Evolutionary conservation across 352 stramenopile genomes (phyloP), one percentile per base, ranked within the genome.

Genomic region (Pythium graminicola): DNA sequence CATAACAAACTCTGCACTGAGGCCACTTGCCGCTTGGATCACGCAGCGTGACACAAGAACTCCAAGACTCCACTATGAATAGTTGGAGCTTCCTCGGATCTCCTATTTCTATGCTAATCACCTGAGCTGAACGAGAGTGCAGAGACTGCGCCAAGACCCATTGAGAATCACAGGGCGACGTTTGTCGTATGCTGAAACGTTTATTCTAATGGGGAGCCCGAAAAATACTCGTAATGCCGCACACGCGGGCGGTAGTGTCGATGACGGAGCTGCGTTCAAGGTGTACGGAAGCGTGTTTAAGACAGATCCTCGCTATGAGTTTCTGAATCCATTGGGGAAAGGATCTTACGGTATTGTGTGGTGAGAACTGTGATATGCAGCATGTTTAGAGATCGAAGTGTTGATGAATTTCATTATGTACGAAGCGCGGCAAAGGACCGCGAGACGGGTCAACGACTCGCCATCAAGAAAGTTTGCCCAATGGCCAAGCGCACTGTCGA

Each of bases 291-390:
- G 73, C 22, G 48, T 88, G 10, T 95, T 95, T 62, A 83, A 89
- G 55, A 73, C 89, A 16, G 80, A 89, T 29, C 73, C 76, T 29
- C 72, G 81, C 17, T 97, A 97, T 49, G 70, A 88, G 49, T 77
- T 94, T 47, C 71, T 96, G 41, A 91, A 96, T 48, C 70, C 82
- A 6, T 60, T 97, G 1, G 90, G 90, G 7, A 94, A 95, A 58
- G 90, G 90, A 27, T 95, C 85, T 2, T 97, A 97, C 39, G 90
- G 90, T 28, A 72, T 97, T 27, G 90, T 97, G 17, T 93, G 78
- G 69, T 87, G 70, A 23, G 73, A 24, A 22, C 22, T 50, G 31
- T 19, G 4, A 1, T 24, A 6, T 57, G 11, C 5, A 45, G 16
- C 31, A 38, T 38, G 9, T 50, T 23, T n/a, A 27, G 56, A 57